phyloP scores from a whole-genome alignment of 345 rosid species.

The Turnera subulata region DNA sequence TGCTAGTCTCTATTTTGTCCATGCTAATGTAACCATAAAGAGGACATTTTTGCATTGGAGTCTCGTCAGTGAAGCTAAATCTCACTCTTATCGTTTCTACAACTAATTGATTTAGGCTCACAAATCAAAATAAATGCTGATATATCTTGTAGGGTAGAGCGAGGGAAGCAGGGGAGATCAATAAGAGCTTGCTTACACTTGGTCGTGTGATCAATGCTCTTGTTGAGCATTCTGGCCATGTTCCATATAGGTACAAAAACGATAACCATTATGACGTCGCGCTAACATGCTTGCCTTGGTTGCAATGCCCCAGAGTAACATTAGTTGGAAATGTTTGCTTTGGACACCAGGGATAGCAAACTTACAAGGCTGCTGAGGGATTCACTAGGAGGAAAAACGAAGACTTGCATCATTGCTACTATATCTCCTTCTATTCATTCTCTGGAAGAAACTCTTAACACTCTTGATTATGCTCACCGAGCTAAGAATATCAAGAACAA shows the following conservation, averaged over 20 bases:
- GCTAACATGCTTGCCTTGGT: slow-evolving; percentile 5
- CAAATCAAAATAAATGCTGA: slow-evolving; percentile 16
- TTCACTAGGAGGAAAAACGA: slow-evolving; percentile 96
- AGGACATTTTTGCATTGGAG: neutral
- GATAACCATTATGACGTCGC: neutral
- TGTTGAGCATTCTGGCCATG: slow-evolving; percentile 98
- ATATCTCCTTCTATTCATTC: slow-evolving; percentile 87
- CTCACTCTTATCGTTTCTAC: slow-evolving; percentile 8
- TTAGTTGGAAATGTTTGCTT: slow-evolving; percentile 16
- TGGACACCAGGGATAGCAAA: slow-evolving; percentile 80
- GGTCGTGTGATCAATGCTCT: slow-evolving; percentile 97
- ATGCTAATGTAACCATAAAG: neutral
- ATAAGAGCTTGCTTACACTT: slow-evolving; percentile 96
- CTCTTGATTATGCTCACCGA: slow-evolving; percentile 96
- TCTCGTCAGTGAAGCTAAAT: neutral
- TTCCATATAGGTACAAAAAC: slow-evolving; percentile 72
- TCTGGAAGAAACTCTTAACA: slow-evolving; percentile 97
- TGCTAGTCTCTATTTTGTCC: neutral
- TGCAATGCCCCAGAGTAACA: slow-evolving; percentile 6
- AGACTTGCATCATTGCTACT: slow-evolving; percentile 98
- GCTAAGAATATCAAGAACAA: slow-evolving; percentile 99
- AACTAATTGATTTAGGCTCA: too few species aligned
- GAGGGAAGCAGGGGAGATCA: slow-evolving; percentile 99
- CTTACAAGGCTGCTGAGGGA: slow-evolving; percentile 94
- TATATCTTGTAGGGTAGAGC: slow-evolving; percentile 81